Evolutionary conservation across 306 rosid species (phyloP), one percentile per base, ranked within the genome.

Genomic region (Quillaja saponaria): DNA sequence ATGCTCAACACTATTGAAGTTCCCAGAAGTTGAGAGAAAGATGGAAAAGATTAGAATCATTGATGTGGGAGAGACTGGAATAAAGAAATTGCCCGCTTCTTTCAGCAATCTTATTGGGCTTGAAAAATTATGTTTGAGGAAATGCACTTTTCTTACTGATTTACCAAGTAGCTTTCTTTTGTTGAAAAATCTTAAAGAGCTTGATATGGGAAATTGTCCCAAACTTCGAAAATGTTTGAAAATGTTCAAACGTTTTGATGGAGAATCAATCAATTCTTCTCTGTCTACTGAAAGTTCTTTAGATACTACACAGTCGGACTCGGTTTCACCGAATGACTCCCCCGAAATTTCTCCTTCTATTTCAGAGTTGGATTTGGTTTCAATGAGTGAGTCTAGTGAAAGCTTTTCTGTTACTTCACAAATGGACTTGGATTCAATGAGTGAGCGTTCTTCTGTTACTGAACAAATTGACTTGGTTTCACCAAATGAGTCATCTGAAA

Each of bases 1-100:
- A 6, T 57, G 64, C 47, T 2, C 12, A 10, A 34, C 37, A 5
- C 51, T 71, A 11, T 16, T 19, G 44, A 11, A 12, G n/a, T 54
- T 70, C 16, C 75, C 75, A 17, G 40, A 67, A 44, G 53, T 60
- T 20, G 31, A 10, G 33, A 67, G 20, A 35, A 25, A 16, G n/a
- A 66, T 67, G 60, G 53, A 53, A 46, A 25, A 19, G 7, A 12
- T 66, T 4, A 13, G 17, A 46, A 1, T 1, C 6, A 62, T 67
- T 47, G 0, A 11, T 0, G 53, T 67, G 33, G 1, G 5, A 0
- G 0, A 0, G 2, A 53, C 61, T n/a, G 3, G 58, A 13, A 21
- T 61, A 48, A 16, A 17, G 28, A 49, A 60, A 34, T 40, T 74
- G 13, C 55, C 65, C 21, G 53, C 2, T 49, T 66, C 62, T 4